These are phyloP conservation scores for Candida nonsorbophila DNA, from an alignment of 805 yeast genomes.

Conservation along the genomic window DNA sequence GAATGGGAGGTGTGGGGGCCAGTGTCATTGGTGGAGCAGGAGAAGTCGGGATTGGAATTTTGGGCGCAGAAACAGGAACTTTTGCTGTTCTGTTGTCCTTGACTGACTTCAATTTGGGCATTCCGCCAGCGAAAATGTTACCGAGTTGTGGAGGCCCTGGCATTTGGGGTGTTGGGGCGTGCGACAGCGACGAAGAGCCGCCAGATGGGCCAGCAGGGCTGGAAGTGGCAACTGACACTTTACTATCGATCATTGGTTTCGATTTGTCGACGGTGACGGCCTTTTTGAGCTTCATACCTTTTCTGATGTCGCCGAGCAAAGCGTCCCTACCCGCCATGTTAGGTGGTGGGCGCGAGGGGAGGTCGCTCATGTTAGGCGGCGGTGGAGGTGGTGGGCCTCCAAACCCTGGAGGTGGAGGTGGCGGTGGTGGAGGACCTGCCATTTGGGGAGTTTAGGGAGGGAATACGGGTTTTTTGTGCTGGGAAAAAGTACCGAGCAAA, in stretches of 20 bases:
- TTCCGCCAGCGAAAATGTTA: constrained; percentile 71
- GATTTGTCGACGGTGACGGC: constrained; percentile 42
- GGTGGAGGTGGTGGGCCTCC: constrained; percentile 11
- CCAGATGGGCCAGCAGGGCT: constrained; percentile 10
- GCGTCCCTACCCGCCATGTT: constrained; percentile 35
- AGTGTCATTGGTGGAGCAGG: constrained; percentile 9
- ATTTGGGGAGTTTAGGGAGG: no score
- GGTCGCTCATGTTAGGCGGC: constrained; percentile 4
- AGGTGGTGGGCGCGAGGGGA: constrained; percentile 14
- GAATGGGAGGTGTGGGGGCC: constrained; percentile 1
- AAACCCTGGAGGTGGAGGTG: constrained; percentile 21
- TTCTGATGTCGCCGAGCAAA: constrained; percentile 76
- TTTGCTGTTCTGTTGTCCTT: constrained; percentile 32
- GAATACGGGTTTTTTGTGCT: constrained; percentile 3
- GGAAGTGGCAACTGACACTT: constrained; percentile 20
- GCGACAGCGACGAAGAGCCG: constrained; percentile 12
- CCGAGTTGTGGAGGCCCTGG: constrained; percentile 52
- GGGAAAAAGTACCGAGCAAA: no score
- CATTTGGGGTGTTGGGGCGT: constrained; percentile 15
- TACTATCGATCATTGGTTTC: constrained; percentile 53
- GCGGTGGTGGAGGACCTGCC: constrained; percentile 24
- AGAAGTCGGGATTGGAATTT: constrained; percentile 19
- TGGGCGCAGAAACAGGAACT: constrained; percentile 34
- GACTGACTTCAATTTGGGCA: constrained; percentile 58
- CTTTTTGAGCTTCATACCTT: constrained; percentile 40